Evolutionary conservation across 805 yeast species (phyloP), one percentile per base, ranked within the genome.

Genomic region (Yamadazyma akitaensis): DNA sequence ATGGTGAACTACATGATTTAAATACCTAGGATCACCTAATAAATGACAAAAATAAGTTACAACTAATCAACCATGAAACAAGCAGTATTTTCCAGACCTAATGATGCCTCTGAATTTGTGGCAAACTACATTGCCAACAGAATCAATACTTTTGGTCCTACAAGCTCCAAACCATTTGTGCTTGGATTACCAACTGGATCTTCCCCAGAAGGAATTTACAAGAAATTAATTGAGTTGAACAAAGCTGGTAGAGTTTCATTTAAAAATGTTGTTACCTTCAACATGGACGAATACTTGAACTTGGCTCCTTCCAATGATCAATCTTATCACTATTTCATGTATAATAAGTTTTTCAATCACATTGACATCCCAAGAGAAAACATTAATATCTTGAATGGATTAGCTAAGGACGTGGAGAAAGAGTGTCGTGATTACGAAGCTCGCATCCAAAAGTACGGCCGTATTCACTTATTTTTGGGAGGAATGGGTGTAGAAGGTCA

Each of bases 401-500:
- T 71, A 51, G 70, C 82, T 25, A 54, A 56, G 4, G 74, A 79
- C 51, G 56, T 66, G 33, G 75, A 70, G 39, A 54, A 44, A 14
- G 84, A 79, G 60, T 80, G 84, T 54, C 53, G 55, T 4, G 51
- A 55, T 0, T 80, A 80, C 59, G 84, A 79, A 59, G 65, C 58
- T 25, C 69, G 73, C 51, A 79, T 80, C 57, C 67, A 65, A 50
- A 52, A 56, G 30, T 72, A 65, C 50, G 84, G 82, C 13, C 67
- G 76, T 35, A 77, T 80, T 49, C 69, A 80, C 54, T 62, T 80
- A 44, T 80, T 79, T 53, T 56, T 80, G 54, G 84, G 84, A 5
- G 85, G 84, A 1, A 64, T 80, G 55, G 84, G 85, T 1, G 79
- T 81, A 13, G 80, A 80, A 55, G 84, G 84, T 26, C 84, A 80